Evolutionary conservation across 805 yeast species (phyloP).

Genomic region (Yarrowia osloensis): DNA sequence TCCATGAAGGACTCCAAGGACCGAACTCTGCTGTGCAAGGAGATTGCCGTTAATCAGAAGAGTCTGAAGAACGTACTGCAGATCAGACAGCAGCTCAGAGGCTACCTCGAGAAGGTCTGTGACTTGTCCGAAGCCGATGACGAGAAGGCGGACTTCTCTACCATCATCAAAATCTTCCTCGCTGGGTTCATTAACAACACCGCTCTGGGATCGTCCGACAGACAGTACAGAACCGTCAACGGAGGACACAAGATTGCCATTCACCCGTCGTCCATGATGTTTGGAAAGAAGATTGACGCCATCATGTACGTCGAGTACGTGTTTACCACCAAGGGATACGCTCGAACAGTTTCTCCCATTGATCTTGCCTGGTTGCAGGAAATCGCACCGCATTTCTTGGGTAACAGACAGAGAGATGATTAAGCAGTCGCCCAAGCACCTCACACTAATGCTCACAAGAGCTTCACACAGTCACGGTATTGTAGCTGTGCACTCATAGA

Average conservation of each 20-base stretch:
- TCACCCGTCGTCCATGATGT: constrained; percentile 87
- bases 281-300: constrained; percentile 80
- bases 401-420: constrained; percentile 36
- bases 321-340: constrained; percentile 89
- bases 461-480: neutral
- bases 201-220: constrained; percentile 92
- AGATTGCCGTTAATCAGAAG: constrained; percentile 69
- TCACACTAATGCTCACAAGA: neutral
- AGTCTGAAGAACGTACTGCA: constrained; percentile 77
- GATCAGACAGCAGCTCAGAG: constrained; percentile 72
- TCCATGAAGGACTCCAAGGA: constrained; percentile 54
- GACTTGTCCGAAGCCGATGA: constrained; percentile 38
- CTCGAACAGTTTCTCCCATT: constrained; percentile 80
- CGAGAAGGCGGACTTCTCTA: constrained; percentile 39
- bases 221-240: constrained; percentile 79
- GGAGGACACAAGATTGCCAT: constrained; percentile 83
- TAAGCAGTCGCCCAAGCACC: neutral
- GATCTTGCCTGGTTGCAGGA: constrained; percentile 86
- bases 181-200: constrained; percentile 84
- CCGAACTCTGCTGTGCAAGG: constrained; percentile 79
- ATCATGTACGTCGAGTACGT: constrained; percentile 95
- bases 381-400: constrained; percentile 65
- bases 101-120: constrained; percentile 58
- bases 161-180: constrained; percentile 72
- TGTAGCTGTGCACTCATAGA: neutral